These are phyloP conservation scores for Trichoderma sp. DNA, from an alignment of 2,329 filamentous ascomycete species.

Conservation along the genomic window DNA sequence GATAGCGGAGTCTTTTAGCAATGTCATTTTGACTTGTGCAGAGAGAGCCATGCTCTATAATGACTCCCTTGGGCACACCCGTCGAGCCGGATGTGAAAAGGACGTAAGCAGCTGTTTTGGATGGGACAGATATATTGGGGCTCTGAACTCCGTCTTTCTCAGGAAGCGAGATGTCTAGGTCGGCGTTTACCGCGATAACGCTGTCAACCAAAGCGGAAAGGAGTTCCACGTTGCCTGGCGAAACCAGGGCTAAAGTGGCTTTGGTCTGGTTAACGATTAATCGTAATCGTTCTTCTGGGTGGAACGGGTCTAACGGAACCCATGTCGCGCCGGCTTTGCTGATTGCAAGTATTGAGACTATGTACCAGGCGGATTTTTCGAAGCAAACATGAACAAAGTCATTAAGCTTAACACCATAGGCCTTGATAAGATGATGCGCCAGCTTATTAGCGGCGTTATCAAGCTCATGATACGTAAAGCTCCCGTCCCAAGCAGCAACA, in stretches of 20 bases:
- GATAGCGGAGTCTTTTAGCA: not conserved
- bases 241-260: conserved; percentile 1
- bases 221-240: not conserved
- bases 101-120: conserved; percentile 15
- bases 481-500: conserved; percentile 20
- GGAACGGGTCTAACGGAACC: conserved; percentile 17
- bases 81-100: conserved; percentile 24
- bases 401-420: not conserved
- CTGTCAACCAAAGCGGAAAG: not conserved
- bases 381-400: conserved; percentile 21
- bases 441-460: conserved; percentile 1
- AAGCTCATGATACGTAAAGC: conserved; percentile 13
- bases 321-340: conserved; percentile 23
- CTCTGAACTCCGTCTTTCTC: not conserved
- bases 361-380: conserved; percentile 18
- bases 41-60: conserved; percentile 16
- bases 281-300: conserved; percentile 15
- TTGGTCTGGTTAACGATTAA: conserved; percentile 11
- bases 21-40: conserved; percentile 10
- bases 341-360: conserved; percentile 20
- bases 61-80: conserved; percentile 8
- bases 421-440: conserved; percentile 11
- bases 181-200: not conserved
- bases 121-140: not conserved
- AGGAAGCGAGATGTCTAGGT: not conserved